Base-by-base conservation (phyloP, 805 yeast species). In the Schizosaccharomyces octosporus region DNA sequence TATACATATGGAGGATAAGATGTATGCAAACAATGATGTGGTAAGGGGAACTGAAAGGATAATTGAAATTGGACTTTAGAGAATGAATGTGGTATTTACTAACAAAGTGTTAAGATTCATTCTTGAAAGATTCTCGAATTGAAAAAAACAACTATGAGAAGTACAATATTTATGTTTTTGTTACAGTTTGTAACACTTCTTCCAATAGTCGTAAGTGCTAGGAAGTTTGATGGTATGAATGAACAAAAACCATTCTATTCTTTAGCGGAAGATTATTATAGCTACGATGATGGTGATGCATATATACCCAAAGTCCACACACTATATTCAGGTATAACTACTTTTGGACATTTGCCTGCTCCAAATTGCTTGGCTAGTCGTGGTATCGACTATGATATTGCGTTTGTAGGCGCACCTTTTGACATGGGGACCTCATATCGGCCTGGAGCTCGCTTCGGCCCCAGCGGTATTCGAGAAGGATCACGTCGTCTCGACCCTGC, bases 361-460 rank as follows among this genome's bases (percentile, higher is more conserved):
- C 13, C 32, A n/a, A 17, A 55, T 11, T 55, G 59, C 27, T 55
- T 55, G n/a, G n/a, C 13, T 11, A 29, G 27, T n/a, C 19, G 41
- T 7, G 19, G 29, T 2, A 27, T 19, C 7, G 59, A 29, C 13
- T 55, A 21, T 19, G 59, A 55, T 66, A 77, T 86, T 60, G 95
- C 82, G 0, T 65, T 86, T 15, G 75, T 85, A 62, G 95, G 95
- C 3, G 83, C 84, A 1, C 94, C 94, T 0, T 86, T 86, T 66
- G 95, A 85, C 67, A 85, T 93, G 5, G 90, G 90, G 0, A 82
- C 81, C 0, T 78, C 88, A 0, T 85, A 81, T 69, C 76, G 94
- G 61, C 78, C 89, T 0, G 94, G 95, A 5, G 89, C 94, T 1
- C 72, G 95, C 61, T 85, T 85, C 71, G 95, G 95, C 1, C 95